phyloP scores from a whole-genome alignment of 805 yeast species.

The Hanseniaspora pseudoguilliermondii region DNA sequence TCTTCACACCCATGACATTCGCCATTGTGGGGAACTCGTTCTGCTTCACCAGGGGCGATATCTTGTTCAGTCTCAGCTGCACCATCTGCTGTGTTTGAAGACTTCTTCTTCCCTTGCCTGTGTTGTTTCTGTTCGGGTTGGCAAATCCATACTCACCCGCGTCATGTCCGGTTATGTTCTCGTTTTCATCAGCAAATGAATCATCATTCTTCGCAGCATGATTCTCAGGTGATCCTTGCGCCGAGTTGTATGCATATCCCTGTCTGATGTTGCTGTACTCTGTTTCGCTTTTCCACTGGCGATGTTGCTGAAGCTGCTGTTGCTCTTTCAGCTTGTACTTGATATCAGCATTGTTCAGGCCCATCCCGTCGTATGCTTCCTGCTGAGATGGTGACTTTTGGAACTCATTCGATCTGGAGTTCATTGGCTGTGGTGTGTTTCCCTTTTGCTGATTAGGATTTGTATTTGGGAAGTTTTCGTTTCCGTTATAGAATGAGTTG shows the following conservation, averaged over 20 bases:
- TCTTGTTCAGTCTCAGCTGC: slow-evolving; percentile 4
- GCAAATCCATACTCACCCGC: slow-evolving; percentile 20
- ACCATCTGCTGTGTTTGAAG: slow-evolving; percentile 15
- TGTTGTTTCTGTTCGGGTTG: slow-evolving; percentile 15
- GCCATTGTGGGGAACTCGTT: background rate
- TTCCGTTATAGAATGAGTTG: background rate
- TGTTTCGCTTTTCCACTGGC: slow-evolving; percentile 19
- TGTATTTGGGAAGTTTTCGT: background rate
- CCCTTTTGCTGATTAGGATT: background rate
- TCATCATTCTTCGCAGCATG: background rate
- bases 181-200: background rate
- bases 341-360: slow-evolving; percentile 10
- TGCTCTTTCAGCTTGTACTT: slow-evolving; percentile 23
- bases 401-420: background rate
- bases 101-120: slow-evolving; percentile 22
- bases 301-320: slow-evolving; percentile 23
- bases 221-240: background rate
- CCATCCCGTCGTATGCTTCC: slow-evolving; percentile 1
- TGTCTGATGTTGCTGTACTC: slow-evolving; percentile 14
- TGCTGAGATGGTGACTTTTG: background rate
- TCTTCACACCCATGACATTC: background rate
- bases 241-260: background rate
- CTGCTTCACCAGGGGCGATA: slow-evolving; percentile 2
- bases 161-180: slow-evolving; percentile 8
- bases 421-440: background rate